Conservation (phyloP, 116 monocot genomes). For the Cymodocea nodosa region DNA sequence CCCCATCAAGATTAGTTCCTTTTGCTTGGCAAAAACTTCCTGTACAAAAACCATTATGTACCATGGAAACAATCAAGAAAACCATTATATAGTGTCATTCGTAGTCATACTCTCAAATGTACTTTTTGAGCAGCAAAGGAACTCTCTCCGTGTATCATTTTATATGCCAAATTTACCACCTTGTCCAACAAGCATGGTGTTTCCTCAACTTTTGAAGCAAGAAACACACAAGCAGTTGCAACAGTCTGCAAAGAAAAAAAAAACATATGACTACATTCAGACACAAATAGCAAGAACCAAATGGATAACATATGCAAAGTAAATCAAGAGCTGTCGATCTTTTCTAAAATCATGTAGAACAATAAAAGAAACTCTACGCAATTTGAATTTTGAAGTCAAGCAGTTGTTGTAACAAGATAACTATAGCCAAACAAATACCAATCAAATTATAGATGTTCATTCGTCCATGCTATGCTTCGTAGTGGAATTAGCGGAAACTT, state of each 20-base stretch:
- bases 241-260: constrained; percentile 32
- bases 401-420: too few relatives aligned
- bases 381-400: too few relatives aligned
- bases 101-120: constrained; percentile 28
- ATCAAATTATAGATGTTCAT: too few relatives aligned
- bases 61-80: too few relatives aligned
- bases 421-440: too few relatives aligned
- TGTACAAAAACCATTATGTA: background rate
- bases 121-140: constrained; percentile 36
- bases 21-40: constrained; percentile 24
- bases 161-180: constrained; percentile 45
- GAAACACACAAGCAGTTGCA: constrained; percentile 61
- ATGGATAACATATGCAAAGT: background rate
- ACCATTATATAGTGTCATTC: background rate
- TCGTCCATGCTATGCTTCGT: too few relatives aligned
- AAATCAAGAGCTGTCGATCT: background rate
- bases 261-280: background rate
- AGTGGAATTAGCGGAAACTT: too few relatives aligned
- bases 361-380: too few relatives aligned
- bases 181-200: constrained; percentile 54
- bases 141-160: constrained; percentile 40
- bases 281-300: background rate
- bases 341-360: too few relatives aligned
- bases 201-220: constrained; percentile 72
- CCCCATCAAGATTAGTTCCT: constrained; percentile 12